Evolutionary conservation across 2,329 filamentous ascomycete genomes (phyloP).

Genomic region (Macrophomina phaseolina): DNA sequence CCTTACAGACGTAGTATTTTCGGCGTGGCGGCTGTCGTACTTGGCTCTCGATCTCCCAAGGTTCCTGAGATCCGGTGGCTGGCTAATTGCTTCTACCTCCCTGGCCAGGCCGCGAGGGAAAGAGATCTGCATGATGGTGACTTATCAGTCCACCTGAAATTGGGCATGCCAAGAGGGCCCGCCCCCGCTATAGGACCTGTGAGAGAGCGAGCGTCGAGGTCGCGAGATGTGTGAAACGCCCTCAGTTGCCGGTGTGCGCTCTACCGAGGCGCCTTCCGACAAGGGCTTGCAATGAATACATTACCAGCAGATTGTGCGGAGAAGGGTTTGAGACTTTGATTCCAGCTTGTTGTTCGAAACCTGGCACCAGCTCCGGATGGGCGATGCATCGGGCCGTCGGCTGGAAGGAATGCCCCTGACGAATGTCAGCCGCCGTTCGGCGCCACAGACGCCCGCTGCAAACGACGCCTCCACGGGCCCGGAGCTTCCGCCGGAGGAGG

Average conservation of each 20-base stretch:
- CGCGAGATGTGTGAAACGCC: background rate
- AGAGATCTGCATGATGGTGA: background rate
- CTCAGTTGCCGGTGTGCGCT: background rate
- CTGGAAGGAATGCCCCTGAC: background rate
- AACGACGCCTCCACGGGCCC: background rate
- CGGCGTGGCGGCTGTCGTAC: too few relatives aligned
- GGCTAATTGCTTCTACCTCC: background rate
- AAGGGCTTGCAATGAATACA: constrained; percentile 11
- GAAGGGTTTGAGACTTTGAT: background rate
- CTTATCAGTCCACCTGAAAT: background rate
- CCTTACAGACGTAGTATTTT: too few relatives aligned
- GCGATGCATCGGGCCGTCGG: constrained; percentile 14
- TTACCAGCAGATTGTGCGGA: background rate
- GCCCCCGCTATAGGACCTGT: background rate
- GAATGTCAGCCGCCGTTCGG: background rate
- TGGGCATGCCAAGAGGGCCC: background rate
- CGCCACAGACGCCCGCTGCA: background rate
- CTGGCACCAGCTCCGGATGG: constrained; percentile 3
- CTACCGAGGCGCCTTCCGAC: constrained; percentile 5
- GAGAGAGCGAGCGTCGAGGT: background rate
- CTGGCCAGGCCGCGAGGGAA: background rate
- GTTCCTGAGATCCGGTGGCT: too few relatives aligned
- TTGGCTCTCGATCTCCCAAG: too few relatives aligned
- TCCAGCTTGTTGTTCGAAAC: background rate
- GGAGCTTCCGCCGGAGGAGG: background rate